Base-by-base conservation (phyloP, 1,284 basidiomycete genomes). In the Irpex rosettiformis region DNA sequence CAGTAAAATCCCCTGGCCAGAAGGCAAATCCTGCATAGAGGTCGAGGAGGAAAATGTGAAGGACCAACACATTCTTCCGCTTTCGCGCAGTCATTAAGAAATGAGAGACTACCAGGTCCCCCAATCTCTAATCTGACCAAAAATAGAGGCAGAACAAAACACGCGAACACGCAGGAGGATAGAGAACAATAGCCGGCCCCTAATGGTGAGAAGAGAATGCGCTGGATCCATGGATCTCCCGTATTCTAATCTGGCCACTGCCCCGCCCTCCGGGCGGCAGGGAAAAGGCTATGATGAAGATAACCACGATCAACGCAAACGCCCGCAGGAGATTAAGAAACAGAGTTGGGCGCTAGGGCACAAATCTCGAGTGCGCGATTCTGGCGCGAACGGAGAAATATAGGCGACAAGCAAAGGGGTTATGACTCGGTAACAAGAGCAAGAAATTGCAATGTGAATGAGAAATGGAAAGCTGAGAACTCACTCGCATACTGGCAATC, bases 401-500 rank as follows among this genome's bases (percentile, higher is more conserved):
- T 16, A 47, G 22, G 22, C 43, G 43, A 18, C 43, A 18, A 24
- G 22, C 18, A 13, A 10, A 47, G 10, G 22, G 8, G 10, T 18
- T 21, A 47, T 24, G 43, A 24, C 22, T 47, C 43, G 43, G 27
- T 11, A 25, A 13, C 11, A 11, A 4, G 22, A 16, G 25, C 13
- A 22, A 28, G 13, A 13, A 28, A 25, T 21, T 16, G 13, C 13
- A 25, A 51, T n/a, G 18, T 51, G 11, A 10, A 10, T n/a, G n/a
- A n/a, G 48, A 18, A 16, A 25, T 51, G 13, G 51, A 22, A 22
- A 11, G 42, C n/a, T n/a, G 25, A 37, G 56, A 25, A 87, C 92
- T 82, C 69, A 96, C 94, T 74, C 91, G 77, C 86, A 97, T 96
- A 61, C 89, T 94, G 30, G 94, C 91, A 62, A 98, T 88, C 71